Evolutionary conservation across 495 filamentous ascomycete genomes (phyloP).

Genomic region (Hypoxylon rickii): DNA sequence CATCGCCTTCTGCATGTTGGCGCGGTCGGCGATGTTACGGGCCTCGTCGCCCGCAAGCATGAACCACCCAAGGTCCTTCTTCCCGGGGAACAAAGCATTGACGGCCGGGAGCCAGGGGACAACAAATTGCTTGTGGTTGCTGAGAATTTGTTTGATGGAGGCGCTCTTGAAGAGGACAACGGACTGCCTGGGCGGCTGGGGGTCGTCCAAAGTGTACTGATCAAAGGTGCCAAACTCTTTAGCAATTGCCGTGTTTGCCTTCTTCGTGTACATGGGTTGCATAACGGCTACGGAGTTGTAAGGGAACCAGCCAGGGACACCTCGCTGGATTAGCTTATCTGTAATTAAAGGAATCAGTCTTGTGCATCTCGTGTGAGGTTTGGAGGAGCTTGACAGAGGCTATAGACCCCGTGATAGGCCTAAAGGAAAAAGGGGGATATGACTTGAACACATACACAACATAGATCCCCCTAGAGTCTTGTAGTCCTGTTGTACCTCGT

Average conservation of each 20-base stretch:
- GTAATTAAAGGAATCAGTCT: background rate
- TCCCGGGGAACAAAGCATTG: constrained; percentile 29
- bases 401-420: too few species aligned
- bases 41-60: constrained; percentile 60
- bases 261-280: constrained; percentile 64
- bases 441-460: constrained; percentile 52
- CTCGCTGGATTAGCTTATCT: constrained; percentile 69
- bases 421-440: too few species aligned
- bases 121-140: constrained; percentile 45
- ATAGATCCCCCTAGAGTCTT: constrained; percentile 71
- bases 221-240: constrained; percentile 66
- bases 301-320: constrained; percentile 73
- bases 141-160: constrained; percentile 57
- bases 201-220: constrained; percentile 60
- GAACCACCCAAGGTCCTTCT: constrained; percentile 54
- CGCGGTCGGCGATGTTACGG: constrained; percentile 45
- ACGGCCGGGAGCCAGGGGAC: constrained; percentile 26
- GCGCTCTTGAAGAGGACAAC: constrained; percentile 60
- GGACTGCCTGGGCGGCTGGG: constrained; percentile 56
- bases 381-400: too few species aligned
- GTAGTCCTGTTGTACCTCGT: constrained; percentile 68
- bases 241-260: constrained; percentile 66
- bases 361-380: too few species aligned
- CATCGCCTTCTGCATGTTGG: constrained; percentile 62
- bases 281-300: constrained; percentile 73